Percentiles rank a stretch among this genome's conserved stretches.
These are phyloP conservation scores for Aspergillus leporis DNA, from an alignment of 495 filamentous ascomycete genomes.

Conservation along the genomic window DNA sequence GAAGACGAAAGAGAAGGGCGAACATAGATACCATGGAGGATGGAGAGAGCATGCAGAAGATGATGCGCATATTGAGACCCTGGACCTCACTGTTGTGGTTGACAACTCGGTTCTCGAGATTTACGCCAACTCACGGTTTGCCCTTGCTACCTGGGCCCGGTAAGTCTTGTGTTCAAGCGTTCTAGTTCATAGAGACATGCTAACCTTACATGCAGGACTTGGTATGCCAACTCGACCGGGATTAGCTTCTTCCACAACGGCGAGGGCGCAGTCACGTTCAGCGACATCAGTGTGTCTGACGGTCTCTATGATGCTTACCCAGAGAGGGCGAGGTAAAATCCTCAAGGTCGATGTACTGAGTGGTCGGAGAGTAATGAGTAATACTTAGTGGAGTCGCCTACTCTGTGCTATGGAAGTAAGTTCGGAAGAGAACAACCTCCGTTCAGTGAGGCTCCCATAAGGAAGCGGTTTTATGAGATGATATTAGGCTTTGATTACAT, in stretches of 20 bases:
- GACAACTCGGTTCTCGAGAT: conserved; percentile 23
- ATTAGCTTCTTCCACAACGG: conserved; percentile 26
- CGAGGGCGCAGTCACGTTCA: conserved; percentile 13
- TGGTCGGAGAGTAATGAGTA: background rate
- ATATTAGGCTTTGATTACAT: no score
- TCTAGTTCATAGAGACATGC: background rate
- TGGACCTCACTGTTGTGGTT: conserved; percentile 22
- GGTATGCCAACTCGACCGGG: conserved; percentile 24
- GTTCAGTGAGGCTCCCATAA: no score
- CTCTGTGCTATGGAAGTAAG: background rate
- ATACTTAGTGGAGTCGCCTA: background rate
- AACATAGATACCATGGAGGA: background rate
- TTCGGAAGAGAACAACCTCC: background rate
- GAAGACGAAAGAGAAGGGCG: background rate
- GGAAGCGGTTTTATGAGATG: no score
- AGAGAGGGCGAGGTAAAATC: background rate
- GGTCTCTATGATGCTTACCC: conserved; percentile 26
- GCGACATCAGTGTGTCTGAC: conserved; percentile 17
- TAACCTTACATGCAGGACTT: conserved; percentile 12
- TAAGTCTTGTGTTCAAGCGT: conserved; percentile 9
- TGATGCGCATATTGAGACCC: conserved; percentile 11
- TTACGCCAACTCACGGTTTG: conserved; percentile 25
- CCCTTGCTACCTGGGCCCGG: conserved; percentile 21
- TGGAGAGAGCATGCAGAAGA: background rate
- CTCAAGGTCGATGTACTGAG: background rate